Evolutionary conservation across 73 alveolate genomes (phyloP).

Genomic region (Diophrys sp.): DNA sequence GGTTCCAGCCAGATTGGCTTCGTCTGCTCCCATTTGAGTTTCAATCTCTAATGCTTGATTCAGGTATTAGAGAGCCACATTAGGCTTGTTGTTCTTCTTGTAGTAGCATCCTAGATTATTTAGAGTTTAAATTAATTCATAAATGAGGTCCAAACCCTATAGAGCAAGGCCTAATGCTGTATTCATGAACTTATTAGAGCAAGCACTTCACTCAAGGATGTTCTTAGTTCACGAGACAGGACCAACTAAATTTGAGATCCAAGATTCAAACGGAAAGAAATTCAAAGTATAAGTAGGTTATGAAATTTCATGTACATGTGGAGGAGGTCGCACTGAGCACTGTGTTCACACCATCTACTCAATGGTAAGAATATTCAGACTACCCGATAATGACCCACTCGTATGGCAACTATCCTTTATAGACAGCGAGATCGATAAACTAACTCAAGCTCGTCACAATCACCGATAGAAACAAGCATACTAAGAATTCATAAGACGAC

Average conservation of each 20-base stretch:
- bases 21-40: neutral
- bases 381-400: constrained; percentile 21
- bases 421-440: constrained; percentile 39
- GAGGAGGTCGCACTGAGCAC: constrained; percentile 30
- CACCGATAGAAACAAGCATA: neutral
- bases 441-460: constrained; percentile 8
- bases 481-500: constrained; percentile 7
- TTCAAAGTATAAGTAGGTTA: constrained; percentile 23
- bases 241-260: constrained; percentile 12
- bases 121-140: neutral
- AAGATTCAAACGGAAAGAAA: constrained; percentile 4
- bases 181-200: neutral
- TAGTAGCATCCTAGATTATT: constrained; percentile 44
- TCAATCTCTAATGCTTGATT: constrained; percentile 27
- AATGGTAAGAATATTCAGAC: constrained; percentile 1
- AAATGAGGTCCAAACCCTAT: constrained; percentile 8
- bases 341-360: constrained; percentile 14
- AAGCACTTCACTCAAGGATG: neutral
- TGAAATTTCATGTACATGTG: constrained; percentile 18
- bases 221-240: constrained; percentile 24
- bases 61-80: constrained; percentile 26
- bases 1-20: neutral
- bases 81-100: constrained; percentile 13
- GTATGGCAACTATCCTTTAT: constrained; percentile 31
- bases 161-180: constrained; percentile 9